Base-by-base conservation (phyloP, 106 monocot genomes). In the Dioscorea dumetorum region DNA sequence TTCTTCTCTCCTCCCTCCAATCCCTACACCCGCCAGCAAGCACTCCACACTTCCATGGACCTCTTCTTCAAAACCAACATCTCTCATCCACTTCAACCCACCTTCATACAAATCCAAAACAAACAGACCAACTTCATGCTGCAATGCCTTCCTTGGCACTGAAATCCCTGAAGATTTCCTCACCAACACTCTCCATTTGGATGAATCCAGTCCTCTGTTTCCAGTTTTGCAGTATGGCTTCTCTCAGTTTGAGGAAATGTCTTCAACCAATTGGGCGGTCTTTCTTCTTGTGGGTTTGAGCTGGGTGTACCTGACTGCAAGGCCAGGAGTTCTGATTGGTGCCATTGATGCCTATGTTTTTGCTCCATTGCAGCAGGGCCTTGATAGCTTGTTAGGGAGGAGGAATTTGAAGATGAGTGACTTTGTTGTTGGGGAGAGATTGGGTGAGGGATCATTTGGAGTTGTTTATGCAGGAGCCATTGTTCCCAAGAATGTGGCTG, bases 401-500 rank as follows among this genome's bases (percentile, higher is more conserved):
- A 85, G 91, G 71, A 90, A 76, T 54, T 57, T 88, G 67, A 87
- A 74, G 73, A 95, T 88, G 95, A 71, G 60, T 18, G 91, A 95
- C 61, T 95, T 95, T 48, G 63, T 91, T 18, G 83, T 95, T 5
- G 95, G 95, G 41, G 79, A 85, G 67, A 79, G 76, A 72, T 58
- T 95, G 32, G 95, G 95, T 4, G 95, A 95, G 60, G 95, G 95
- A 1, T 88, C 95, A 11, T 95, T 95, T 58, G 95, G 95, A 0
- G 78, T 95, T 12, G 95, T 95, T 16, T 95, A 86, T 59, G 68
- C 73, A 15, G 95, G 95, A 1, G 95, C 81, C 22, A 78, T 95
- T 33, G 88, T 95, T 66, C 85, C 83, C 3, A 83, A 80, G 79
- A 69, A 80, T 74, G 67, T 76, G 17, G 66, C 1, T 10, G 50